Base-by-base conservation (phyloP, 768 basidiomycete genomes). In the Phanerochaete sordida region DNA sequence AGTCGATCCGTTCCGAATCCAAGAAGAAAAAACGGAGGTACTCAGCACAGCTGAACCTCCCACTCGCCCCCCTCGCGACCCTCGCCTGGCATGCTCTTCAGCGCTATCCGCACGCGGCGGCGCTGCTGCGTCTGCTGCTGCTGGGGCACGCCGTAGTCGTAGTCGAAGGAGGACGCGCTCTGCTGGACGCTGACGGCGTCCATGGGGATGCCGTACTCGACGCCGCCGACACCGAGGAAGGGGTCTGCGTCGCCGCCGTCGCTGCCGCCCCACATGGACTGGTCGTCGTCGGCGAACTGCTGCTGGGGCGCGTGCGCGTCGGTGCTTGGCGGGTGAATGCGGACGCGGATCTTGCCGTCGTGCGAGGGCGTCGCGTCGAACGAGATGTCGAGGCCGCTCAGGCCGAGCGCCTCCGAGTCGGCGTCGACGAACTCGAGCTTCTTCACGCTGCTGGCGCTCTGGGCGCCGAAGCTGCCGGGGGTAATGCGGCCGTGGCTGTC, bases 51-150 rank as follows among this genome's bases (percentile, higher is more conserved):
- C 69, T 87, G 83, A 48, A 91, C 86, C 71, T 91, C 88, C 88
- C 88, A 90, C 75, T 89, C 88, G 62, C 87, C 88, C 49, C 86
- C 86, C 70, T 87, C 85, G 62, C 81, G 80, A 48, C 85, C 86
- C 30, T 79, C 73, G 23, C 77, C 77, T 0, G 87, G 86, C 73
- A 85, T 74, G 65, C 81, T 84, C 73, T 84, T 87, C 62, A 89
- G 74, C 28, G 87, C 84, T 52, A 88, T 85, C 63, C 85, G 80
- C 62, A 87, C 85, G 39, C 87, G 80, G 39, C 83, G 80, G 66
- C 78, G 81, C 43, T 74, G 69, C 43, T 61, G 33, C 30, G 56
- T 21, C 43, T 74, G 70, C 37, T 61, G 46, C 39, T 56, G 46
- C 48, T 51, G 47, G 8, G 30, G 16, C 39, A 63, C 44, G 61